Evolutionary conservation across 2,329 filamentous ascomycete species (phyloP).

Genomic region (Cladosporium sp.): DNA sequence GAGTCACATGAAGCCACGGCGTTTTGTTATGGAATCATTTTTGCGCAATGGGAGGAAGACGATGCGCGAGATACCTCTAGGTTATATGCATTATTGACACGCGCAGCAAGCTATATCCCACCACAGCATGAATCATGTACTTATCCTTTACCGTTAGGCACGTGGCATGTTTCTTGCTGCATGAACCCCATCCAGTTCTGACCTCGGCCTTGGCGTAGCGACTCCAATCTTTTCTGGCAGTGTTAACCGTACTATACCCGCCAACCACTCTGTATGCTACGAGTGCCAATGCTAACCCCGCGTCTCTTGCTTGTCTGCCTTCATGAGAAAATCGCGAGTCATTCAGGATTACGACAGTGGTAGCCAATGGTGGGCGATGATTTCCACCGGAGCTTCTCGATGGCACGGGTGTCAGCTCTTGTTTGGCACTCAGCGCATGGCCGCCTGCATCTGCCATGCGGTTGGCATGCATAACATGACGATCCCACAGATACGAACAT

Average conservation of each 20-base stretch:
- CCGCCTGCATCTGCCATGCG: constrained; percentile 1
- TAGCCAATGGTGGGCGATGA: not conserved
- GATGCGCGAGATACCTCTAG: constrained; percentile 5
- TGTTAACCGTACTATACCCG: constrained; percentile 1
- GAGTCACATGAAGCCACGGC: constrained; percentile 7
- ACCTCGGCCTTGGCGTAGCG: constrained; percentile 9
- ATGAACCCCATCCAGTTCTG: not conserved
- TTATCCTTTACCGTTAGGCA: not conserved
- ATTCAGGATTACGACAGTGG: not conserved
- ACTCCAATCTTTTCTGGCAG: not conserved
- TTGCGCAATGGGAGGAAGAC: not conserved
- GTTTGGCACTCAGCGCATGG: not conserved
- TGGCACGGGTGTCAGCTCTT: not conserved
- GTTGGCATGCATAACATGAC: constrained; percentile 1
- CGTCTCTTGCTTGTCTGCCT: constrained; percentile 4
- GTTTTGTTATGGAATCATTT: constrained; percentile 1
- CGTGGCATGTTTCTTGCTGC: not conserved
- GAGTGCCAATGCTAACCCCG: constrained; percentile 10
- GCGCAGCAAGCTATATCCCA: not conserved
- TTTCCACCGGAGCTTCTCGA: not conserved
- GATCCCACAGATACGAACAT: not conserved
- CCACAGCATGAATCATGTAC: not conserved
- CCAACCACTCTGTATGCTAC: not conserved
- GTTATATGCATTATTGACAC: not conserved
- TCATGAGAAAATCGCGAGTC: not conserved